A percentile compares a stretch with the other conserved stretches of the same genome.
phyloP scores from a whole-genome alignment of 208 protist genomes.

The Acanthamoeba royreba region DNA sequence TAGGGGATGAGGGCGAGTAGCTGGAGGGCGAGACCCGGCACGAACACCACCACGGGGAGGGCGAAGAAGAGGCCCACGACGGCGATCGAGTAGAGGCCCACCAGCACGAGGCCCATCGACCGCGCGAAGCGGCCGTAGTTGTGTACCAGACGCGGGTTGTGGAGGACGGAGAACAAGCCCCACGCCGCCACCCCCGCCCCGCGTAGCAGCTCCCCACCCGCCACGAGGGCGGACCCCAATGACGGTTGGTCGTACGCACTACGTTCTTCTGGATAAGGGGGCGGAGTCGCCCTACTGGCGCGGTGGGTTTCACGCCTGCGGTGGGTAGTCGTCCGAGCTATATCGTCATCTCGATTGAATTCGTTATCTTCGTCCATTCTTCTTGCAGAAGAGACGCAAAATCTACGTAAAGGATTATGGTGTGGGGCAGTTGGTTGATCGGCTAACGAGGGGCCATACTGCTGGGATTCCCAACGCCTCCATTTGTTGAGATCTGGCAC shows the following conservation, averaged over 20 bases:
- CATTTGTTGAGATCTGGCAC: too few relatives aligned
- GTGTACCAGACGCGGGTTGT: neutral
- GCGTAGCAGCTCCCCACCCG: neutral
- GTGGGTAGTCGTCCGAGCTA: too few relatives aligned
- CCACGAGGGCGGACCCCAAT: neutral
- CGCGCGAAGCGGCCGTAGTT: neutral
- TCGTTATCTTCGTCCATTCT: too few relatives aligned
- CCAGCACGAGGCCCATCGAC: neutral
- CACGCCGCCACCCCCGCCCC: neutral
- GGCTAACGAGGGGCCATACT: too few relatives aligned
- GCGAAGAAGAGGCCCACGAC: conserved; percentile 21
- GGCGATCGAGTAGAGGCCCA: neutral
- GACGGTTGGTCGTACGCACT: neutral
- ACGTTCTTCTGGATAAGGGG: too few relatives aligned
- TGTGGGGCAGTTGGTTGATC: too few relatives aligned
- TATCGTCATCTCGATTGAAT: too few relatives aligned
- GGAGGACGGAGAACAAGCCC: neutral
- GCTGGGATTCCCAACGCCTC: too few relatives aligned
- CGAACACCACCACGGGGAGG: neutral
- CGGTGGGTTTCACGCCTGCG: too few relatives aligned
- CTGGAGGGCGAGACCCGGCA: conserved; percentile 35
- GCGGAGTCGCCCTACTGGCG: too few relatives aligned
- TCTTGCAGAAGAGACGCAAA: too few relatives aligned
- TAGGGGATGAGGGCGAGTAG: conserved; percentile 47
- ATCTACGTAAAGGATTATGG: too few relatives aligned